Evolutionary conservation across 2,329 filamentous ascomycete genomes (phyloP), one percentile per base, ranked within the genome.

Genomic region (Blastomyces silverae): DNA sequence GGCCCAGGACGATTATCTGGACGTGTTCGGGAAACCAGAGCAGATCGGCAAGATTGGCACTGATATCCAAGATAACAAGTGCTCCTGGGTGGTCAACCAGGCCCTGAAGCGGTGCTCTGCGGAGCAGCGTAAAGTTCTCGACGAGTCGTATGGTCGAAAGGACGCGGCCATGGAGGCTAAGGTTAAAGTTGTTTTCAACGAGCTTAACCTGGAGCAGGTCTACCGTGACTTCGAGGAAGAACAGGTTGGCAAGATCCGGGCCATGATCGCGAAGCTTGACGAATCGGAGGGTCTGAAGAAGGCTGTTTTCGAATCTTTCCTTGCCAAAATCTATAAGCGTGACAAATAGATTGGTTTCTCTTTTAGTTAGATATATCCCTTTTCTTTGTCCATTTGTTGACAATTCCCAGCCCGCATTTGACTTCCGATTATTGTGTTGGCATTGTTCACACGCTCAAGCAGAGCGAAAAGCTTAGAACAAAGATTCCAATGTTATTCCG

Each of bases 61-160:
- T 66, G 94, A 99, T 75, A 99, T 99, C 78, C 88, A 92, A 84
- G 94, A 99, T 82, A 99, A 99, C 86, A 99, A 99, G 85, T 99
- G 94, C 84, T 95, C 91, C 53, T 99, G 94, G 94, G 82, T 99
- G 66, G 85, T 99, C 79, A 99, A 99, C 84, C 89, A 96, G 80
- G 94, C 94, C 58, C 83, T 99, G 66, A 84, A 87, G 76, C 84
- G 89, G 67, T 89, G 86, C 69, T 92, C 85, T 1, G 87, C 91
- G 0, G 91, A 93, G 77, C 94, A 99, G 84, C 87, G 92, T 74
- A 84, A 89, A 79, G 79, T 95, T 50, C 87, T 99, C 62, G 91
- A 97, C 75, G 86, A 91, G 65, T 93, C 96, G 82, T 99, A 99
- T 78, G 94, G 94, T 71, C 87, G 87, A 76, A 99, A 97, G 84